Conservation (phyloP, 2,329 filamentous ascomycete species). For the Cryphonectria radicalis region DNA sequence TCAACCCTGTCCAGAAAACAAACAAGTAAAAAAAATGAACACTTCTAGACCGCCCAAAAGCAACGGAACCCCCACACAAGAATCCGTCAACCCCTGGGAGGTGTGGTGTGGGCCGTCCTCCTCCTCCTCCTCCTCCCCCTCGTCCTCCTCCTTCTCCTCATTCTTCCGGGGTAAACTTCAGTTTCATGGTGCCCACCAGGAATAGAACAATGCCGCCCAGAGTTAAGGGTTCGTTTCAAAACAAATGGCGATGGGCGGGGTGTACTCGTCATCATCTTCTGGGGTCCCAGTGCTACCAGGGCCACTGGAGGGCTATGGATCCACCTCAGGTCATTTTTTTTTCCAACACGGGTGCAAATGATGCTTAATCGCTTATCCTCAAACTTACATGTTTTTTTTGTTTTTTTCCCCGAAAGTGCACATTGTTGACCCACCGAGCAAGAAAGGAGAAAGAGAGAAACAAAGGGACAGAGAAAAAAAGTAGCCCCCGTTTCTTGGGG, state of each 20-base stretch:
- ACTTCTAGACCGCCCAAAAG: background rate
- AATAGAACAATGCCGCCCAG: background rate
- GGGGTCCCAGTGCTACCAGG: background rate
- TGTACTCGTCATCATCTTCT: slow-evolving; percentile 20
- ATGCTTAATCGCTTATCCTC: background rate
- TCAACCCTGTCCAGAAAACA: background rate
- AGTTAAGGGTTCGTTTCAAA: slow-evolving; percentile 21
- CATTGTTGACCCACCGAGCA: background rate
- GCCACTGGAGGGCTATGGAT: too few relatives aligned
- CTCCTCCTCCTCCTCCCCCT: background rate
- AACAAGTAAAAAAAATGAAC: background rate
- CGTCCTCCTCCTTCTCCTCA: background rate
- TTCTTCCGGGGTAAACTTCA: background rate
- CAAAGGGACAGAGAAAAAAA: too few relatives aligned
- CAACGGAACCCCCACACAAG: background rate
- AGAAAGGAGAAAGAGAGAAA: too few relatives aligned
- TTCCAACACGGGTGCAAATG: background rate
- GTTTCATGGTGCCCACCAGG: background rate
- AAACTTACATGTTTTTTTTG: background rate
- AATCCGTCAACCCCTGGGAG: background rate
- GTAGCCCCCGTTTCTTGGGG: too few relatives aligned
- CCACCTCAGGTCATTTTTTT: background rate
- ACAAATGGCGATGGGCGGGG: slow-evolving; percentile 24
- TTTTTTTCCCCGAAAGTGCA: background rate
- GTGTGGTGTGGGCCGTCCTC: background rate